Conservation (phyloP, 2,329 filamentous ascomycete species). For the Aspergillus ustus region DNA sequence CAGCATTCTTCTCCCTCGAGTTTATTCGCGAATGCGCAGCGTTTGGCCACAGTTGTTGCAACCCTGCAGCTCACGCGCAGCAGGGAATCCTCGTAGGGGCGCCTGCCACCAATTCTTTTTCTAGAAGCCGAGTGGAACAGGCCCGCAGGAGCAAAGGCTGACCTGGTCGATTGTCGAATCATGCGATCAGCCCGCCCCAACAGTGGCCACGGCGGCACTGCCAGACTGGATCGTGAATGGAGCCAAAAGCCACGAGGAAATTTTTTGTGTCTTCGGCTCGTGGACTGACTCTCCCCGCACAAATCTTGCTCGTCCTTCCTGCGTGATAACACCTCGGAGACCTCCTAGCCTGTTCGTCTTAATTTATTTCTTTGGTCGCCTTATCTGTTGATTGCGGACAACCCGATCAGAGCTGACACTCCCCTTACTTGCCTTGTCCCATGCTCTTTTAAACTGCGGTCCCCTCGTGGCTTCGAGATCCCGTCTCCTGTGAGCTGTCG, state of each 20-base stretch:
- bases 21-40: neutral
- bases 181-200: conserved; percentile 10
- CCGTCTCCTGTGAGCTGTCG: neutral
- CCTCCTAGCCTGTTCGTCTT: conserved; percentile 8
- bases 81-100: neutral
- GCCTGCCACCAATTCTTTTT: neutral
- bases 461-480: neutral
- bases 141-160: no score
- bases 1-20: neutral
- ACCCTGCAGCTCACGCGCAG: neutral
- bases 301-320: conserved; percentile 5
- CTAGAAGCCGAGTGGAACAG: conserved; percentile 8
- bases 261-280: conserved; percentile 10
- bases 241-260: conserved; percentile 3
- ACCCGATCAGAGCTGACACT: neutral
- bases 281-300: conserved; percentile 2
- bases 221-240: neutral
- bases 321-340: conserved; percentile 13
- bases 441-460: conserved; percentile 1
- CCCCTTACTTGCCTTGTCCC: neutral
- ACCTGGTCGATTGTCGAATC: neutral
- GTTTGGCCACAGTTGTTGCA: neutral
- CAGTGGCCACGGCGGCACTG: conserved; percentile 10
- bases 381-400: conserved; percentile 11
- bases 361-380: conserved; percentile 6